A percentile compares a stretch with the other conserved stretches of the same genome.
phyloP scores from a whole-genome alignment of 805 yeast genomes.

The Pichia thaimueangensis region DNA sequence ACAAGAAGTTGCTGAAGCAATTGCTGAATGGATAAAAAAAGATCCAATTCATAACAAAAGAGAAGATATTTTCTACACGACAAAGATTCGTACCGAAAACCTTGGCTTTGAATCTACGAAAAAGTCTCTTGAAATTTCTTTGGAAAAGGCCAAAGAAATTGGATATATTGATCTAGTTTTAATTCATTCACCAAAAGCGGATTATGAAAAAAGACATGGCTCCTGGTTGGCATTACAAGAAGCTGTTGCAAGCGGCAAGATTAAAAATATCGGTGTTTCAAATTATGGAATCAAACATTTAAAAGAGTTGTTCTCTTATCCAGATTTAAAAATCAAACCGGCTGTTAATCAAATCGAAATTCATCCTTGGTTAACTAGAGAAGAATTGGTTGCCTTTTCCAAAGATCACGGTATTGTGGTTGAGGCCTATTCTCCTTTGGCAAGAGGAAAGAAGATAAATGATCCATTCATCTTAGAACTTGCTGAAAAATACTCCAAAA shows the following conservation, averaged over 20 bases:
- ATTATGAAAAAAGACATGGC: conserved; percentile 33
- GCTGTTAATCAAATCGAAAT: conserved; percentile 45
- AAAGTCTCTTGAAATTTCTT: conserved; percentile 36
- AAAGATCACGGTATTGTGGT: conserved; percentile 38
- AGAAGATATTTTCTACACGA: conserved; percentile 34
- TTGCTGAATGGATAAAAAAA: conserved; percentile 34
- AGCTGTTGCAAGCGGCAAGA: conserved; percentile 40
- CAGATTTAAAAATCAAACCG: conserved; percentile 36
- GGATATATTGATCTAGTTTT: conserved; percentile 47
- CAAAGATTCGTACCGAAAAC: conserved; percentile 28
- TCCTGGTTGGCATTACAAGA: conserved; percentile 52
- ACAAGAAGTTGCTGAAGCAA: conserved; percentile 51
- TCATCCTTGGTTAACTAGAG: conserved; percentile 42
- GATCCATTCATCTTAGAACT: conserved; percentile 38
- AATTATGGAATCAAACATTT: conserved; percentile 53
- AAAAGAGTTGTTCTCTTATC: conserved; percentile 33
- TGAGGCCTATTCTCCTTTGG: conserved; percentile 62
- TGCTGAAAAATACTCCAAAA: conserved; percentile 40
- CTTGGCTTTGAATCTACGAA: conserved; percentile 34
- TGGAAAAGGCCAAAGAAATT: conserved; percentile 35
- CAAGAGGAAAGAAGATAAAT: conserved; percentile 41
- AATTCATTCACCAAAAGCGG: conserved; percentile 45
- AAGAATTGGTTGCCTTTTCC: conserved; percentile 39
- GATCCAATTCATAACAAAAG: conserved; percentile 24
- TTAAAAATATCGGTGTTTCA: conserved; percentile 56